A percentile compares a stretch with the other conserved stretches of the same genome.
phyloP scores from a whole-genome alignment of 805 yeast genomes.

The Nakazawaea sp. region DNA sequence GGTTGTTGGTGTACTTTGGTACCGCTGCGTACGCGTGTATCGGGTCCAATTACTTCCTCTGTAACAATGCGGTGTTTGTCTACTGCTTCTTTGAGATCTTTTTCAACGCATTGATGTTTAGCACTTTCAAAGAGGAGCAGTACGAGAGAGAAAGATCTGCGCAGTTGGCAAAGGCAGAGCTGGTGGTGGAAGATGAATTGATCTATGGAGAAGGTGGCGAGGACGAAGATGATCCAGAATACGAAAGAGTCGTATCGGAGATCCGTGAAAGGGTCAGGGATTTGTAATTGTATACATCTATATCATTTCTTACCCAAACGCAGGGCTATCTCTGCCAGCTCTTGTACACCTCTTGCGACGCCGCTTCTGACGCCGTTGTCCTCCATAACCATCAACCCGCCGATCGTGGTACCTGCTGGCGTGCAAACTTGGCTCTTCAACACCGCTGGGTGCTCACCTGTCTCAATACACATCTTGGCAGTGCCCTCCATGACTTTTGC shows the following conservation, averaged over 20 bases:
- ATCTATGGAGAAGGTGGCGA: constrained; percentile 6
- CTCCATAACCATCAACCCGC: constrained; percentile 89
- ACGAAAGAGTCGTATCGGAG: constrained; percentile 24
- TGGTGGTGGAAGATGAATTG: not conserved
- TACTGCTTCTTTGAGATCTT: constrained; percentile 62
- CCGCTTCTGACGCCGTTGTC: constrained; percentile 85
- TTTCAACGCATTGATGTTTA: constrained; percentile 58
- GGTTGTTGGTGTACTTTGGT: constrained; percentile 43
- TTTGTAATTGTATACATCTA: constrained; percentile 1
- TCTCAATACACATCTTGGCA: constrained; percentile 77
- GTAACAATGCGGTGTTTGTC: constrained; percentile 56
- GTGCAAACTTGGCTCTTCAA: constrained; percentile 87
- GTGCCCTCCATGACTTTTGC: constrained; percentile 94
- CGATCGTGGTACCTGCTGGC: constrained; percentile 97
- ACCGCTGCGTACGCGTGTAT: constrained; percentile 44
- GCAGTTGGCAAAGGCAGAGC: constrained; percentile 14
- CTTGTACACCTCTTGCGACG: constrained; percentile 83
- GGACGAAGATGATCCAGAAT: constrained; percentile 21
- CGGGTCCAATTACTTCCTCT: constrained; percentile 36
- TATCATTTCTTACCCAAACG: constrained; percentile 42
- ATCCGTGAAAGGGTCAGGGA: constrained; percentile 9
- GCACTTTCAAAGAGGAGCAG: constrained; percentile 59
- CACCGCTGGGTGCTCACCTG: constrained; percentile 83
- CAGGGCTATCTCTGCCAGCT: constrained; percentile 79
- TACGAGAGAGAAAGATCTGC: constrained; percentile 29